These are phyloP conservation scores for Micractinium sp. DNA, from an alignment of 139 green algal species.

Conservation along the genomic window DNA sequence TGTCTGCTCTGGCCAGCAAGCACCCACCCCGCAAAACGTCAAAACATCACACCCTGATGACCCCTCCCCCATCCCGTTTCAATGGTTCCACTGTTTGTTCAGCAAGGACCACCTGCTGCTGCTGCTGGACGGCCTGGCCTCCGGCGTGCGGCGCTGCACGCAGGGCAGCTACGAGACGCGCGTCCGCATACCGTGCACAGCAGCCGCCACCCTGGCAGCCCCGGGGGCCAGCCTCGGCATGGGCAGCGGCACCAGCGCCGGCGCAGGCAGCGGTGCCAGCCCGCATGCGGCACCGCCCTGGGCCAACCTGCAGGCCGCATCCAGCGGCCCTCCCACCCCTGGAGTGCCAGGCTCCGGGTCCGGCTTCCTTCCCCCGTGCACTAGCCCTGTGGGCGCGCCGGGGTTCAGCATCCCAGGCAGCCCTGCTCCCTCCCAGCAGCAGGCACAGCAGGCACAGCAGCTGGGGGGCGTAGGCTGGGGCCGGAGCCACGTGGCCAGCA, in stretches of 20 bases:
- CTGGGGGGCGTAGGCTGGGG: not conserved
- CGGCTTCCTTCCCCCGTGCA: not conserved
- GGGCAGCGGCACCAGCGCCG: not conserved
- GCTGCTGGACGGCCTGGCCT: conserved; percentile 24
- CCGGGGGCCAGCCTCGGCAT: not conserved
- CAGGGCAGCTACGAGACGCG: not conserved
- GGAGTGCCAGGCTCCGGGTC: not conserved
- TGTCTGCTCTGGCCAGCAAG: no score
- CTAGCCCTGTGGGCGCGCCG: not conserved
- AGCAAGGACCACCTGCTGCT: conserved; percentile 7
- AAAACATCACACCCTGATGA: no score
- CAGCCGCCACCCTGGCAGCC: not conserved
- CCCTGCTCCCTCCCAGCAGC: not conserved
- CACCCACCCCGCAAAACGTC: no score
- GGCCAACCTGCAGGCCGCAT: not conserved
- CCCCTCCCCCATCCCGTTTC: not conserved
- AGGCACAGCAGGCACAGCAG: not conserved
- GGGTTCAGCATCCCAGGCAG: not conserved
- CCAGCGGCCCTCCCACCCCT: not conserved
- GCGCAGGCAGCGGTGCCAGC: not conserved
- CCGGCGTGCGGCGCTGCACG: conserved; percentile 8
- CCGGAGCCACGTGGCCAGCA: not conserved
- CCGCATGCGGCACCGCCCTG: not conserved
- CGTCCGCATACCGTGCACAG: not conserved
- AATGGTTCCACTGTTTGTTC: not conserved